phyloP scores from a whole-genome alignment of 805 yeast species.

The Cyberlindnera meyerae region DNA sequence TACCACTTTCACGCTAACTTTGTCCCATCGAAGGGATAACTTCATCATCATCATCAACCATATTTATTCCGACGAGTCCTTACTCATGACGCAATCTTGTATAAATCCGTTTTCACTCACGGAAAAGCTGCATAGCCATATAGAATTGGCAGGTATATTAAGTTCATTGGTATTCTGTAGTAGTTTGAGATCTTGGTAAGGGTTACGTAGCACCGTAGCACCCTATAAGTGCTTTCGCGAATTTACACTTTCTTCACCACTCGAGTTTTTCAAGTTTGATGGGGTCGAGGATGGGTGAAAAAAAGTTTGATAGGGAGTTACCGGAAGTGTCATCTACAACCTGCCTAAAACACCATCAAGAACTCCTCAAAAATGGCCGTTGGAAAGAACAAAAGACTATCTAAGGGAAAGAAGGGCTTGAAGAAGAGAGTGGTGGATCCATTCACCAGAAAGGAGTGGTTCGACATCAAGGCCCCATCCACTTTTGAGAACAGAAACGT shows the following conservation, averaged over 20 bases:
- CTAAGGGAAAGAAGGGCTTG: slow-evolving; percentile 91
- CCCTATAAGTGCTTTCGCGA: too few relatives aligned
- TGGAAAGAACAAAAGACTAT: slow-evolving; percentile 77
- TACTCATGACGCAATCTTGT: too few relatives aligned
- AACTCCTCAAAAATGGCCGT: slow-evolving; percentile 50
- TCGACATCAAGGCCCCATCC: slow-evolving; percentile 96
- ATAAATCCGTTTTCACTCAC: too few relatives aligned
- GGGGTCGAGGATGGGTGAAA: neutral
- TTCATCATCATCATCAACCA: neutral
- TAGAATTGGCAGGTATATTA: too few relatives aligned
- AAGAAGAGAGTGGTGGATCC: slow-evolving; percentile 99
- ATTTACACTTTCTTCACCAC: too few relatives aligned
- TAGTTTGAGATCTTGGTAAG: too few relatives aligned
- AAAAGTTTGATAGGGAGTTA: neutral
- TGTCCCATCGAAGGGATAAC: slow-evolving; percentile 12
- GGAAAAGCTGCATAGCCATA: too few relatives aligned
- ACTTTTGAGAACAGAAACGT: slow-evolving; percentile 98
- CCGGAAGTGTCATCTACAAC: neutral
- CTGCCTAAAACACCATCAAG: slow-evolving; percentile 1
- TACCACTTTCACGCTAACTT: slow-evolving; percentile 2
- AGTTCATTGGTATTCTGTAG: too few relatives aligned
- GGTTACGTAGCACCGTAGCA: too few relatives aligned
- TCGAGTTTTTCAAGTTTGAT: too few relatives aligned
- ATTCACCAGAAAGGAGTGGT: slow-evolving; percentile 99
- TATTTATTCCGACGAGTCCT: slow-evolving; percentile 11